A percentile compares a stretch with the other conserved stretches of the same genome.
phyloP scores from a whole-genome alignment of 495 filamentous ascomycete genomes.

The Staphylotrichum longicolle region DNA sequence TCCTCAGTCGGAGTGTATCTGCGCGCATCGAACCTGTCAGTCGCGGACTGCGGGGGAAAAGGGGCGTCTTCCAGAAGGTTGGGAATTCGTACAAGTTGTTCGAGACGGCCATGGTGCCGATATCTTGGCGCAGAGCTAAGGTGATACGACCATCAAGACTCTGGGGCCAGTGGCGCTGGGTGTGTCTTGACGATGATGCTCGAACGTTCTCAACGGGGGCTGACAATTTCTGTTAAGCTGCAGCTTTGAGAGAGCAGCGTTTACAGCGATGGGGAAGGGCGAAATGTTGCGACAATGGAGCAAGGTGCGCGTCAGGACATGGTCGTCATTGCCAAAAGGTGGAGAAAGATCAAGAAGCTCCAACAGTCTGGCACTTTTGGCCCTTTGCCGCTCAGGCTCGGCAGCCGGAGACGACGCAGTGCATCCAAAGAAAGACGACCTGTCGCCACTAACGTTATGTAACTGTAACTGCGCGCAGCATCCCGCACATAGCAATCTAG shows the following conservation, averaged over 20 bases:
- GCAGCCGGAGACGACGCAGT: no score
- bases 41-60: no score
- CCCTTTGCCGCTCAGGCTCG: no score
- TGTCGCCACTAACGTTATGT: no score
- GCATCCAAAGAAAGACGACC: no score
- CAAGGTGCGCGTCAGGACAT: slow-evolving; percentile 14
- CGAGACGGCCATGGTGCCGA: slow-evolving; percentile 50
- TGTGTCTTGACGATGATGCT: neutral
- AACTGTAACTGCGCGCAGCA: no score
- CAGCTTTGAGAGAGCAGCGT: no score
- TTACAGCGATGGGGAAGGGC: no score
- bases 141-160: slow-evolving; percentile 33
- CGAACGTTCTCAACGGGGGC: neutral
- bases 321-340: slow-evolving; percentile 18
- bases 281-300: neutral
- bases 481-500: no score
- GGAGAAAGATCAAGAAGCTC: no score
- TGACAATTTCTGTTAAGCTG: neutral
- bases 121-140: slow-evolving; percentile 27
- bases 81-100: slow-evolving; percentile 48
- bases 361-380: no score
- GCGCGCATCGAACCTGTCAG: slow-evolving; percentile 12
- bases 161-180: neutral
- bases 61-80: neutral
- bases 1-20: slow-evolving; percentile 50